Conservation (phyloP, 805 yeast species). For the Tetrapisispora pingtungensis region DNA sequence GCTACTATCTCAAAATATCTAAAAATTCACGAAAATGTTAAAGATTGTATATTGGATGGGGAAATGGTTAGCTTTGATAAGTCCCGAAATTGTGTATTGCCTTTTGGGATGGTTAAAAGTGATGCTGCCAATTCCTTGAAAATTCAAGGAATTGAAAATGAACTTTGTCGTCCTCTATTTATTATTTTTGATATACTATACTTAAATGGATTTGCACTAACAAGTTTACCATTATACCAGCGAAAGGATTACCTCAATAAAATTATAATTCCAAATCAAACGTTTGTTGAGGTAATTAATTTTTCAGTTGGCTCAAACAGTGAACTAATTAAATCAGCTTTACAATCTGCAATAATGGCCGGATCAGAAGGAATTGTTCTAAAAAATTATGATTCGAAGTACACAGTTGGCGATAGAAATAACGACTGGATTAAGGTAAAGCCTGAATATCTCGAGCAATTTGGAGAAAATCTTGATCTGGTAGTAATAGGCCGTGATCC, state of each 20-base stretch:
- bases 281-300: conserved; percentile 40
- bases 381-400: conserved; percentile 50
- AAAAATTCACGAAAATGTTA: conserved; percentile 29
- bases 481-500: conserved; percentile 69
- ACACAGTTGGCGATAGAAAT: conserved; percentile 50
- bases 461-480: conserved; percentile 79
- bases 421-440: conserved; percentile 80
- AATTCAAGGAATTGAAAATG: conserved; percentile 32
- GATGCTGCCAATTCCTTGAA: conserved; percentile 50
- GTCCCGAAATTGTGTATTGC: conserved; percentile 43
- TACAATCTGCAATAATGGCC: conserved; percentile 47
- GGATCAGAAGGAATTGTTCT: conserved; percentile 78
- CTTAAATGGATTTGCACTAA: conserved; percentile 56
- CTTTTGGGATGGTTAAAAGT: conserved; percentile 72
- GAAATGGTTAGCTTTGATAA: conserved; percentile 89
- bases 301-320: conserved; percentile 34
- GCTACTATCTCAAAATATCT: conserved; percentile 52
- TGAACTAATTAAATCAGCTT: conserved; percentile 44
- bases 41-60: conserved; percentile 56
- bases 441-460: conserved; percentile 79
- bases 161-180: conserved; percentile 41
- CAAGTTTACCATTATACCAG: conserved; percentile 41
- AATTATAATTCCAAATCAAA: conserved; percentile 35
- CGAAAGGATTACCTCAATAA: conserved; percentile 44
- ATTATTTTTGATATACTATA: conserved; percentile 66